Percentiles rank a stretch among this genome's conserved stretches.
Evolutionary conservation across 495 filamentous ascomycete species (phyloP).

Genomic region (Penicillium waksmanii): DNA sequence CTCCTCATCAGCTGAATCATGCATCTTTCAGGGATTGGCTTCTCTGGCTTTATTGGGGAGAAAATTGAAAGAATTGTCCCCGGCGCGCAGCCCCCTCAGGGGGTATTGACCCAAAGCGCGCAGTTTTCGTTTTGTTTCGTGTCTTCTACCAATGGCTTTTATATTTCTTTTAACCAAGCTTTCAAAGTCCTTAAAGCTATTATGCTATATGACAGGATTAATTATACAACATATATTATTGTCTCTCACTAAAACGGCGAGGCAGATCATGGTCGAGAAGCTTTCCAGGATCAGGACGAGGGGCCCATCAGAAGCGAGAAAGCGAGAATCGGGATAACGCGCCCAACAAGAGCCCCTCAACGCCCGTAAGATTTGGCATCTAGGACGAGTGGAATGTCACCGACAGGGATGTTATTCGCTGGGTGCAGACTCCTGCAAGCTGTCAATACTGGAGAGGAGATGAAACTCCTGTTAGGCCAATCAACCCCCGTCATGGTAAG

Average conservation of each 20-base stretch:
- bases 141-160: slow-evolving; percentile 7
- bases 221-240: background rate
- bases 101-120: slow-evolving; percentile 6
- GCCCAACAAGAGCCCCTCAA: slow-evolving; percentile 15
- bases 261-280: background rate
- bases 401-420: slow-evolving; percentile 17
- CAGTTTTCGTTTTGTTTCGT: background rate
- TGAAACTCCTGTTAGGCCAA: slow-evolving; percentile 8
- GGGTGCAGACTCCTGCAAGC: slow-evolving; percentile 13
- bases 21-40: slow-evolving; percentile 26
- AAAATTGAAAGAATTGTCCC: slow-evolving; percentile 12
- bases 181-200: background rate
- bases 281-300: background rate
- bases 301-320: slow-evolving; percentile 6
- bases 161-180: background rate
- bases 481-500: slow-evolving; percentile 14
- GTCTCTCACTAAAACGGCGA: background rate
- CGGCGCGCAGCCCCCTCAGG: background rate
- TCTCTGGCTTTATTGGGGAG: slow-evolving; percentile 19
- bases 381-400: slow-evolving; percentile 10
- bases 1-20: slow-evolving; percentile 23
- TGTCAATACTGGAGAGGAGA: slow-evolving; percentile 8
- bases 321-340: slow-evolving; percentile 1
- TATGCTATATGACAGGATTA: slow-evolving; percentile 9
- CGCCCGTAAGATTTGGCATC: slow-evolving; percentile 22